These are phyloP conservation scores for Phaeosphaeriaceae sp. DNA, from an alignment of 2,329 filamentous ascomycete species.

Conservation along the genomic window DNA sequence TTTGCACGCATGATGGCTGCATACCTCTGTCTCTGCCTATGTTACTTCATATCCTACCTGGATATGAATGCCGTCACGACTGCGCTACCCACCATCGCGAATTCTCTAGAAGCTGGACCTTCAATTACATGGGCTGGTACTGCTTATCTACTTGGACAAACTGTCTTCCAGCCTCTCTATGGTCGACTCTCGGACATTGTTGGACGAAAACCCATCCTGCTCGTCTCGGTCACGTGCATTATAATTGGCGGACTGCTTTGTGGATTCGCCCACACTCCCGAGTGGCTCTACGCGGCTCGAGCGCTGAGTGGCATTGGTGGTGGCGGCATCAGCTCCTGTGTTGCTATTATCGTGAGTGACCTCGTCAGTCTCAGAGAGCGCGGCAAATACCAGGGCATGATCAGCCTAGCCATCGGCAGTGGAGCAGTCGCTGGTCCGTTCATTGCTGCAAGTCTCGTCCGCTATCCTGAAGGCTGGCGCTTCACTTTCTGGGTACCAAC, in stretches of 20 bases:
- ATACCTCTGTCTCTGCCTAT: slow-evolving; percentile 9
- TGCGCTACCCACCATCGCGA: slow-evolving; percentile 7
- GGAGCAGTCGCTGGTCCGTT: slow-evolving; percentile 11
- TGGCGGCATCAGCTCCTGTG: slow-evolving; percentile 35
- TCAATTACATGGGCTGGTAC: slow-evolving; percentile 11
- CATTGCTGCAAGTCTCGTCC: slow-evolving; percentile 9
- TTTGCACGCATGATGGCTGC: slow-evolving; percentile 8
- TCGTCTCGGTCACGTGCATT: slow-evolving; percentile 3
- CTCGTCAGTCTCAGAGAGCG: slow-evolving; percentile 35
- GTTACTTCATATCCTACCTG: slow-evolving; percentile 9
- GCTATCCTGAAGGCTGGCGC: slow-evolving; percentile 9
- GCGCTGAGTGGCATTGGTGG: slow-evolving; percentile 37
- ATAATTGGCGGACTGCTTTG: slow-evolving; percentile 30
- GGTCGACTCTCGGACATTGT: slow-evolving; percentile 9
- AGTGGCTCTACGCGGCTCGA: slow-evolving; percentile 36
- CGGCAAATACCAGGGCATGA: slow-evolving; percentile 39
- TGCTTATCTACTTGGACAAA: slow-evolving; percentile 3
- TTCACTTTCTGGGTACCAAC: neutral
- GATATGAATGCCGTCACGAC: slow-evolving; percentile 10
- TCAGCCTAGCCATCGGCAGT: slow-evolving; percentile 10
- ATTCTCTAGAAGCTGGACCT: slow-evolving; percentile 4
- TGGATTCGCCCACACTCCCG: slow-evolving; percentile 25
- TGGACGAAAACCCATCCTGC: slow-evolving; percentile 6
- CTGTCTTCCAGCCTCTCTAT: slow-evolving; percentile 6
- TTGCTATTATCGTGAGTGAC: slow-evolving; percentile 41